Conservation (phyloP, 345 rosid genomes). For the Dipteronia sinensis region DNA sequence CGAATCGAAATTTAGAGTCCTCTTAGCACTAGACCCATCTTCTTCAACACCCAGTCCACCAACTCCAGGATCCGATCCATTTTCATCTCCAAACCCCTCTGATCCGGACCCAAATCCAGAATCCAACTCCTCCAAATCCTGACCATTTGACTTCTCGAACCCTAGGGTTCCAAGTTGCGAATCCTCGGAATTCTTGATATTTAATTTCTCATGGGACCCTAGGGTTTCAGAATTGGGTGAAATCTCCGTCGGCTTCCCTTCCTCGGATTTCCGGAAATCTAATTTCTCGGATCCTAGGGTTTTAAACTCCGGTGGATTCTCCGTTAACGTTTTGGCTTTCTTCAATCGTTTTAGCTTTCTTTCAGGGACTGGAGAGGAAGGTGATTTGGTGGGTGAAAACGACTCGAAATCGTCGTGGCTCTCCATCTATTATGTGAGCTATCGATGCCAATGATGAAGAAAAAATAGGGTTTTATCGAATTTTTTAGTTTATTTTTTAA, state of each 20-base stretch:
- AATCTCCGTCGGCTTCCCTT: neutral
- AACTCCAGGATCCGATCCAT: conserved; percentile 30
- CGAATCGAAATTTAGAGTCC: conserved; percentile 51
- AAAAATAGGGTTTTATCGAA: neutral
- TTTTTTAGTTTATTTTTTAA: too few relatives aligned
- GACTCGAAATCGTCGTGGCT: conserved; percentile 49
- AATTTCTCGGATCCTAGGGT: conserved; percentile 11
- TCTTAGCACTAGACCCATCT: conserved; percentile 33
- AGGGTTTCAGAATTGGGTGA: conserved; percentile 25
- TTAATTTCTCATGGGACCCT: conserved; percentile 6
- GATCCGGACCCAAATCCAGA: conserved; percentile 25
- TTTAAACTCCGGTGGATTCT: conserved; percentile 24
- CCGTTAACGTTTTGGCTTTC: conserved; percentile 37
- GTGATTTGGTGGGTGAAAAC: conserved; percentile 43
- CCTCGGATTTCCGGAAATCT: neutral
- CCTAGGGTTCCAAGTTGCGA: conserved; percentile 19
- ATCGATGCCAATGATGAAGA: neutral
- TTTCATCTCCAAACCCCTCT: conserved; percentile 35
- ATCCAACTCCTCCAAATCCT: conserved; percentile 27
- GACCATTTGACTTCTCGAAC: conserved; percentile 14
- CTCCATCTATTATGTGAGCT: conserved; percentile 41
- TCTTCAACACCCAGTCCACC: conserved; percentile 34
- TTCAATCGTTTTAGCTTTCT: conserved; percentile 75
- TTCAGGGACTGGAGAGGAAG: conserved; percentile 42
- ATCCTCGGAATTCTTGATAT: neutral